Base-by-base conservation (phyloP, 352 stramenopile genomes). In the Pythium phragmitis region DNA sequence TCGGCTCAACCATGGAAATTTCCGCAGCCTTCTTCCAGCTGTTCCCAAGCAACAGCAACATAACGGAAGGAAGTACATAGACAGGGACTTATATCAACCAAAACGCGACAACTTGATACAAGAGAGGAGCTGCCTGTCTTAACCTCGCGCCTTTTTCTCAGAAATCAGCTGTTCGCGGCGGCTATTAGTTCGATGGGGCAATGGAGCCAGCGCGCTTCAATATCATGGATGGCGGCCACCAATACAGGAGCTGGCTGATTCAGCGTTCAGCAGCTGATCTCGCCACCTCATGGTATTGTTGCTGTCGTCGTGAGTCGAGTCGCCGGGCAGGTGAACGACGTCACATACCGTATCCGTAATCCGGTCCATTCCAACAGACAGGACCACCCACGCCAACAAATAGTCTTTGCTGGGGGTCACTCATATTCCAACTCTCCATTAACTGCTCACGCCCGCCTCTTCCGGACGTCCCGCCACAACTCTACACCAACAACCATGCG, bases 401-500 rank as follows among this genome's bases (percentile, higher is more conserved):
- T 23, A 2, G 43, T 49, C 14, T 19, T 49, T 26, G 7, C 16
- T 23, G 43, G 43, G 7, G 26, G 26, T 3, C 26, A 30, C 26
- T 52, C 60, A 67, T 67, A 47, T 52, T 23, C 17, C n/a, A 54
- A 60, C 34, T 39, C 28, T 39, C 52, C 36, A 16, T 14, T 30
- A 16, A 56, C 50, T 60, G 50, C 42, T 17, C 50, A 16, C 30
- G 36, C 19, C 49, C 11, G 34, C 34, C 34, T 39, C 34, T 39
- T 39, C 34, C 11, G 7, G 11, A 39, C 7, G 34, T 39, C 36
- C 49, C 23, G 45, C 45, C 60, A 59, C 30, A 49, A 60, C 47
- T 60, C 37, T 45, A 48, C 34, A 14, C 46, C 8, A 39, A 66
- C n/a, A 52, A 69, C 77, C 14, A 91, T 91, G 82, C 79, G 77